phyloP scores from a whole-genome alignment of 2,329 filamentous ascomycete species.

The Epichloe amarillans region DNA sequence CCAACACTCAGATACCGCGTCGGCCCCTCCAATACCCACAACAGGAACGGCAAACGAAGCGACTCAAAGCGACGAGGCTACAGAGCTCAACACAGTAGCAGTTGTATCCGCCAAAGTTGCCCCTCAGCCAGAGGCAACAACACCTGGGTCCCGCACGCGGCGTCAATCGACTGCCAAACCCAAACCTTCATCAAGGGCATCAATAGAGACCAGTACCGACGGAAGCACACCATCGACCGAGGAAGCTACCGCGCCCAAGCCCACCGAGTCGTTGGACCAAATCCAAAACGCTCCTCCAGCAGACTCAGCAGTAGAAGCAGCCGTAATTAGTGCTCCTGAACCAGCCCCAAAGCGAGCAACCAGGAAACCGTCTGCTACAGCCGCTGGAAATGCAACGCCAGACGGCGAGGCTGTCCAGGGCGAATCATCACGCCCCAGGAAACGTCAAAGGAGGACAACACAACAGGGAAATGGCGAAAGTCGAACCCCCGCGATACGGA shows the following conservation, averaged over 20 bases:
- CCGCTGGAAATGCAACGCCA: slow-evolving; percentile 9
- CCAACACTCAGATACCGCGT: background rate
- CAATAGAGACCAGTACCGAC: slow-evolving; percentile 1
- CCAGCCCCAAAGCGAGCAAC: slow-evolving; percentile 6
- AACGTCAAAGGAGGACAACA: slow-evolving; percentile 20
- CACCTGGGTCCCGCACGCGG: background rate
- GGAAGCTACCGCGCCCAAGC: background rate
- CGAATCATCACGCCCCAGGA: slow-evolving; percentile 13
- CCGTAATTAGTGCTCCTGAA: slow-evolving; percentile 5
- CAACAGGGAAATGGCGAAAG: slow-evolving; percentile 9
- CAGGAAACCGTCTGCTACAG: slow-evolving; percentile 7
- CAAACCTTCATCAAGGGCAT: background rate
- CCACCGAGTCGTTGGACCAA: background rate
- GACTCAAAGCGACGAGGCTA: background rate
- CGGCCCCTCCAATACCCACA: background rate
- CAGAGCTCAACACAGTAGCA: background rate
- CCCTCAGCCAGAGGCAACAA: background rate
- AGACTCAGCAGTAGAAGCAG: slow-evolving; percentile 1
- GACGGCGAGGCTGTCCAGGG: background rate
- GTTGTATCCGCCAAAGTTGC: background rate
- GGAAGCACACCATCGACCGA: background rate
- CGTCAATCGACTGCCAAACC: slow-evolving; percentile 1
- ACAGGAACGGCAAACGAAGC: background rate
- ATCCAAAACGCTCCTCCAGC: background rate
- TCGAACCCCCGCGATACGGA: slow-evolving; percentile 12